Evolutionary conservation across 768 basidiomycete genomes (phyloP), one percentile per base, ranked within the genome.

Genomic region (Mycena epipterygia): DNA sequence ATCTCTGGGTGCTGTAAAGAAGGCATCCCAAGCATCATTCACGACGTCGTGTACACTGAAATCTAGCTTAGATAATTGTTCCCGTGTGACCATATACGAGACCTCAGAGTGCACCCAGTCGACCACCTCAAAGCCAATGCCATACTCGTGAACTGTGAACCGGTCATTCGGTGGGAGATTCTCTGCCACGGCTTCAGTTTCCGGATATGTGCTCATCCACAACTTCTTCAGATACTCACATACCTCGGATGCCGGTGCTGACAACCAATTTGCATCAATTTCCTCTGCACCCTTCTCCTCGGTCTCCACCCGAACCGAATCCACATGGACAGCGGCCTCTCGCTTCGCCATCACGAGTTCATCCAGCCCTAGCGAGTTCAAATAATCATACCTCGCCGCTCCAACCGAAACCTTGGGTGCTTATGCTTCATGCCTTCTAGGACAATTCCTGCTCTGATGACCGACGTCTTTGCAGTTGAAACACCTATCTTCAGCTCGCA

Each of bases 371-470:
- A n/a, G n/a, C n/a, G 65, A 58, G 13, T 67, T 61, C 49, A 68
- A 17, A 19, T 68, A 61, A 11, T 61, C 59, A 23, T 68, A 61
- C 9, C 67, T 19, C 16, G 67, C 59, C 0, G 52, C 67, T 1
- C 59, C 59, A 12, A 61, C 59, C 2, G 59, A 61, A 0, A 61
- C 42, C 16, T 68, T 41, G 0, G 72, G 74, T 1, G 68, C 56
- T 33, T 70, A 73, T 13, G 72, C 74, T 39, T 46, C 16, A 21
- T 68, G 68, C 9, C 37, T 56, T 7, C 42, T 3, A 2, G 75
- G 74, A 33, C 77, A 79, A 46, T 79, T 74, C 2, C 74, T 25
- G 39, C 73, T 75, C 4, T 73, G 53, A 53, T 79, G 77, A 0
- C 77, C 78, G 0, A 67, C 19, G 1, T 77, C 71, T 16, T 71